A percentile compares a stretch with the other conserved stretches of the same genome.
Conservation (phyloP, 805 yeast species). For the Ogataea pini region DNA sequence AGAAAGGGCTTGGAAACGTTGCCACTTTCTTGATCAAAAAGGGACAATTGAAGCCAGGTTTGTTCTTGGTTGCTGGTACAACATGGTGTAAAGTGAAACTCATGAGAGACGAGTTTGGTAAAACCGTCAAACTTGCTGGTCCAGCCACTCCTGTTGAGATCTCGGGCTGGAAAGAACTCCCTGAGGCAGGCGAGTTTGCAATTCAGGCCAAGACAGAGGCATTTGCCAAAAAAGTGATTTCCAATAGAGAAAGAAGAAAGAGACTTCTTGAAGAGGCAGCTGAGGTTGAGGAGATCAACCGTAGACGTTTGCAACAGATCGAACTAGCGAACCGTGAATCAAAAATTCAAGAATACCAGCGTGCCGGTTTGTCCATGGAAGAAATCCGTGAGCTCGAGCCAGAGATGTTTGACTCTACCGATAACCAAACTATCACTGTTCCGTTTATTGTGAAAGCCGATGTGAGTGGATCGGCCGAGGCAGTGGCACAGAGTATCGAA, state of each 20-base stretch:
- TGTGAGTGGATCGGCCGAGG: conserved; percentile 94
- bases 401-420: conserved; percentile 35
- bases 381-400: conserved; percentile 42
- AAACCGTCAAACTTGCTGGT: conserved; percentile 59
- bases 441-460: conserved; percentile 84
- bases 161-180: conserved; percentile 92
- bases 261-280: conserved; percentile 56
- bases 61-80: conserved; percentile 79
- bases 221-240: conserved; percentile 71
- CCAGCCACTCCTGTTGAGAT: conserved; percentile 92
- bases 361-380: conserved; percentile 58
- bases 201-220: conserved; percentile 75
- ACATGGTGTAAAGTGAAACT: conserved; percentile 83
- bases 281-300: conserved; percentile 72
- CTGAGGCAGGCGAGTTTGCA: conserved; percentile 86
- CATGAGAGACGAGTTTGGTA: conserved; percentile 74
- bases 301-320: conserved; percentile 56
- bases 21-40: conserved; percentile 83
- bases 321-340: conserved; percentile 54
- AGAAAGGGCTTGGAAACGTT: conserved; percentile 78
- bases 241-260: conserved; percentile 58
- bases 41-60: conserved; percentile 73
- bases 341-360: conserved; percentile 55
- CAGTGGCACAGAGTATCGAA: conserved; percentile 77
- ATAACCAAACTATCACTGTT: conserved; percentile 36